A percentile compares a stretch with the other conserved stretches of the same genome.
Evolutionary conservation across 371 early-diverging fungal species (phyloP).

Genomic region (Actinomortierella ambigua): DNA sequence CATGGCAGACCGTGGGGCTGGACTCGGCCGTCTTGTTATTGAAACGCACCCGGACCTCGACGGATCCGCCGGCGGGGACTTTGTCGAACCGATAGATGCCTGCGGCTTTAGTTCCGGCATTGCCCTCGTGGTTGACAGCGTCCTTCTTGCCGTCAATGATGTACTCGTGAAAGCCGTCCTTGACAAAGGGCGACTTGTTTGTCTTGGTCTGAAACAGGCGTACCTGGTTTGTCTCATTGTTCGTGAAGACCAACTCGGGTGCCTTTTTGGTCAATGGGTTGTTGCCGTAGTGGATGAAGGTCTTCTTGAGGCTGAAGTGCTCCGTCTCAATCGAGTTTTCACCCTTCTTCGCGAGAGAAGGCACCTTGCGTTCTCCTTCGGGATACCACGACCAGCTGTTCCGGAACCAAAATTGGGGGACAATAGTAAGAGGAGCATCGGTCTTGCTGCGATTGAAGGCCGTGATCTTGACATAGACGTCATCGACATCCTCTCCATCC

Average conservation of each 20-base stretch:
- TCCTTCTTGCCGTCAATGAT: slow-evolving; percentile 33
- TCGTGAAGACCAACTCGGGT: slow-evolving; percentile 48
- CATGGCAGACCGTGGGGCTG: neutral
- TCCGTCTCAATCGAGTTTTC: slow-evolving; percentile 17
- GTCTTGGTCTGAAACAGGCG: slow-evolving; percentile 34
- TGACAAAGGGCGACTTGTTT: slow-evolving; percentile 41
- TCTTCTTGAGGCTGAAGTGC: slow-evolving; percentile 20
- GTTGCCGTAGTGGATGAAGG: slow-evolving; percentile 27
- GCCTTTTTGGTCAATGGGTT: neutral
- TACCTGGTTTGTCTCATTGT: slow-evolving; percentile 50
- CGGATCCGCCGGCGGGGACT: slow-evolving; percentile 48
- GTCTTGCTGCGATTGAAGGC: slow-evolving; percentile 28
- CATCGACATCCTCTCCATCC: slow-evolving; percentile 31
- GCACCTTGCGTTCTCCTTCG: slow-evolving; percentile 19
- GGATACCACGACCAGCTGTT: slow-evolving; percentile 44
- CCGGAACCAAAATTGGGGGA: slow-evolving; percentile 44
- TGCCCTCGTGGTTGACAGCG: slow-evolving; percentile 32
- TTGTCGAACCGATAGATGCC: slow-evolving; percentile 48
- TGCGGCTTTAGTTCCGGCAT: slow-evolving; percentile 50
- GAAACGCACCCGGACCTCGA: slow-evolving; percentile 33
- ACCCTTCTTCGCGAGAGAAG: slow-evolving; percentile 19
- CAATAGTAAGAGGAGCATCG: slow-evolving; percentile 29
- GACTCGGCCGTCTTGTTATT: slow-evolving; percentile 7
- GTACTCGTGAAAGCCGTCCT: slow-evolving; percentile 52
- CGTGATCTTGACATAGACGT: slow-evolving; percentile 41